Evolutionary conservation across 495 filamentous ascomycete genomes (phyloP), one percentile per base, ranked within the genome.

Genomic region (Penicillium tannophilum): DNA sequence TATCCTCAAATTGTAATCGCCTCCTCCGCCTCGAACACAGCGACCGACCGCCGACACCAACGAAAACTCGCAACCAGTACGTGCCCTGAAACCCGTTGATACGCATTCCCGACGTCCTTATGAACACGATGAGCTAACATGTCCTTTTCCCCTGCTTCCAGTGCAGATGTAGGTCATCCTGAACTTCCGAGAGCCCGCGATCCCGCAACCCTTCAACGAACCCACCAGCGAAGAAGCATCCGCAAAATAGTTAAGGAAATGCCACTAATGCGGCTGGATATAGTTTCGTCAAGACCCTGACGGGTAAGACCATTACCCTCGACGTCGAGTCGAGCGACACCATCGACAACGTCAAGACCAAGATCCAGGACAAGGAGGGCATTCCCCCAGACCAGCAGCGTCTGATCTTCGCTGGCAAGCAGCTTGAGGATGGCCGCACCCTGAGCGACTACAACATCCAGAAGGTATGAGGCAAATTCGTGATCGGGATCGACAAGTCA

Each of bases 401-500:
- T 66, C 82, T 98, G 81, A 98, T 98, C 86, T 98, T 98, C 78
- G 94, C 94, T 66, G 94, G 94, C 77, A 98, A 98, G 87, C 94
- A 98, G 83, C 88, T 98, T 62, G 94, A 98, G 88, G 94, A 98
- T 84, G 94, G 94, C 79, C 90, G 94, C 71, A 98, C 94, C 61
- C 86, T 98, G 65, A 92, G 88, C 73, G 94, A 98, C 81, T 98
- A 98, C 88, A 98, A 98, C 84, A 98, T 98, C 82, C 94, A 98
- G 85, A 98, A 98, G 89, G 91, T 93, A 81, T 73, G 86, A 60
- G 42, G 52, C 28, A 46, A 49, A 24, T 56, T 54, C 36, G 23
- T 42, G 55, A 36, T 57, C 43, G 24, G 36, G 17, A 31, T 54
- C 31, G 42, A 31, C 46, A 30, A 30, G 16, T 35, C 49, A 24